Percentiles rank a stretch among this genome's conserved stretches.
These are phyloP conservation scores for Bisporella sp. DNA, from an alignment of 2,329 filamentous ascomycete genomes.

Conservation along the genomic window DNA sequence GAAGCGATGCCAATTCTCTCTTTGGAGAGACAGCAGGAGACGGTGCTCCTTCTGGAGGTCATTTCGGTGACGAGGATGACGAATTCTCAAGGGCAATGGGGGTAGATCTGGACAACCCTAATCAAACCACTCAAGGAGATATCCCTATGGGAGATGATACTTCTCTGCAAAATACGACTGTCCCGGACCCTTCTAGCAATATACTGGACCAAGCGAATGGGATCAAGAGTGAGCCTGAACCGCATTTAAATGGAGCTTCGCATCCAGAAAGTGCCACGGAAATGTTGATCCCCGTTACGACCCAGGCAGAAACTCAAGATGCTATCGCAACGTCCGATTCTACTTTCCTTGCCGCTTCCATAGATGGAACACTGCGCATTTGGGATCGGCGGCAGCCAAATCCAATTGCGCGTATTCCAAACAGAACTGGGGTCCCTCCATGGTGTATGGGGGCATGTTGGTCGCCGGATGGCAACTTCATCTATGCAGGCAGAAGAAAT, in stretches of 20 bases:
- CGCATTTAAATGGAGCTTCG: constrained; percentile 11
- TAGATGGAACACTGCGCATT: constrained; percentile 82
- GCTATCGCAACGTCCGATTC: constrained; percentile 59
- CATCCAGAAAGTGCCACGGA: constrained; percentile 9
- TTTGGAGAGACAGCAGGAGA: constrained; percentile 71
- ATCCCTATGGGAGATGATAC: constrained; percentile 16
- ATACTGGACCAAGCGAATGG: constrained; percentile 6
- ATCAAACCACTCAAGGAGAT: constrained; percentile 22
- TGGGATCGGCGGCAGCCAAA: constrained; percentile 80
- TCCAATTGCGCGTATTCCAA: constrained; percentile 72
- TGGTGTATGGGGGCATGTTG: constrained; percentile 98
- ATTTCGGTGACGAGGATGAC: constrained; percentile 78
- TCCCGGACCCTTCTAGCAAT: constrained; percentile 5
- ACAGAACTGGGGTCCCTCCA: constrained; percentile 70
- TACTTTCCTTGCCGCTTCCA: constrained; percentile 82
- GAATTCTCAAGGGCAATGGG: constrained; percentile 73
- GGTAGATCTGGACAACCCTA: constrained; percentile 24
- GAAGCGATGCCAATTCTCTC: constrained; percentile 67
- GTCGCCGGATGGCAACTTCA: constrained; percentile 90
- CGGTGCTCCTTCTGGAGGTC: constrained; percentile 44
- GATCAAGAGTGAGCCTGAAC: not conserved
- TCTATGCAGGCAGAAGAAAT: constrained; percentile 88
- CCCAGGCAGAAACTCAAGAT: constrained; percentile 37
- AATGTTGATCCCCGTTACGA: constrained; percentile 4
- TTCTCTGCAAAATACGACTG: not conserved